Base-by-base conservation (phyloP, 176 grass and related monocot species). In the Olyra latifolia region DNA sequence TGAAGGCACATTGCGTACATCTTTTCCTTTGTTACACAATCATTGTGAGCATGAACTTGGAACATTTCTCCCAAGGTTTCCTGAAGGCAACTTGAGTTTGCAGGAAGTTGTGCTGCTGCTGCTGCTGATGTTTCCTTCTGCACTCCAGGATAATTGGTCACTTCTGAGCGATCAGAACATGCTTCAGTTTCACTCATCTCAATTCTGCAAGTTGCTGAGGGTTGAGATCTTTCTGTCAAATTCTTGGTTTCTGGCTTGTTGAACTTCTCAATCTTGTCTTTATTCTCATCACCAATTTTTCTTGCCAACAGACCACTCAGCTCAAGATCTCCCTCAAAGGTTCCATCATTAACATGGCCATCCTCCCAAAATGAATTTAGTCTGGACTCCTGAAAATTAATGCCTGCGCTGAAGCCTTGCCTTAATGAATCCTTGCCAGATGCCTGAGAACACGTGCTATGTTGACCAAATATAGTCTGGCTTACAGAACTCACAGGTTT, bases 361-460 rank as follows among this genome's bases (percentile, higher is more conserved):
- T 75, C 87, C 27, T 61, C 69, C 82, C 82, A 84, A 43, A 85
- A 85, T 54, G 70, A 46, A 19, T 63, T 44, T 55, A 47, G 30
- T 62, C 66, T 59, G 58, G 82, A 75, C 38, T 80, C 53, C 62
- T 84, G 76, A 52, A 80, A 80, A 75, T 62, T 72, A 69, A 84
- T 80, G 70, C 70, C 81, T 84, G 76, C 70, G 23, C 52, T 79
- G 45, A 84, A 80, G 15, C 76, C 70, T 52, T 80, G 87, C 49
- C 76, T 84, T 40, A 61, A 60, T 69, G 75, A 80, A 75, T 80
- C 76, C 69, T 79, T 80, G 82, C 54, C 76, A 75, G 81, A 72
- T 54, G 44, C 28, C 41, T 83, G 80, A 42, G 80, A 80, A 20
- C 22, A 60, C 13, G 29, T 43, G 6, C 4, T 62, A 8, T 79